Evolutionary conservation across 148 eudicot genomes (phyloP).

Genomic region (Camellia sinensis): DNA sequence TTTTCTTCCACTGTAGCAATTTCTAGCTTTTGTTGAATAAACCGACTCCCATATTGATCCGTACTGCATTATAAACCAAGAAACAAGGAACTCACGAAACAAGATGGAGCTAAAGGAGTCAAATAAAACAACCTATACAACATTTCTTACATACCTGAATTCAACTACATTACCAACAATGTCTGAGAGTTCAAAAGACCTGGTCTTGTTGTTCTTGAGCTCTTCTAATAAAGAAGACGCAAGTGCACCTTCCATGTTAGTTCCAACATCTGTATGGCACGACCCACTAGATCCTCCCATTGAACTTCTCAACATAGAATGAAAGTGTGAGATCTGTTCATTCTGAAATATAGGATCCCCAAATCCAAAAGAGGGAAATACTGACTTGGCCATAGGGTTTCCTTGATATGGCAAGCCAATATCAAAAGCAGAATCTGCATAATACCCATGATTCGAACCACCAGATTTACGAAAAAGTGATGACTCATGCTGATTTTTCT

Average conservation of each 20-base stretch:
- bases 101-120: not conserved
- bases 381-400: constrained; percentile 55
- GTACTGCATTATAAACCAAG: constrained; percentile 41
- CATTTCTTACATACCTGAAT: constrained; percentile 46
- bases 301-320: constrained; percentile 70
- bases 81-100: not conserved
- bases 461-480: constrained; percentile 47
- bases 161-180: constrained; percentile 77
- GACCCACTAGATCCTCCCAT: constrained; percentile 58
- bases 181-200: constrained; percentile 76
- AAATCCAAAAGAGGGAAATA: constrained; percentile 65
- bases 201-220: constrained; percentile 71
- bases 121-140: not conserved
- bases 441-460: constrained; percentile 55
- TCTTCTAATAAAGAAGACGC: constrained; percentile 74
- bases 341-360: constrained; percentile 65
- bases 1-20: constrained; percentile 74
- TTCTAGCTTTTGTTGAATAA: constrained; percentile 84
- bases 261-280: constrained; percentile 60
- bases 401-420: constrained; percentile 75
- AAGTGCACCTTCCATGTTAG: constrained; percentile 54
- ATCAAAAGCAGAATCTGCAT: constrained; percentile 55
- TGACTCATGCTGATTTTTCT: constrained; percentile 64
- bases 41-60: constrained; percentile 90
- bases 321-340: constrained; percentile 57